Conservation (phyloP, 139 green algal species). For the Coelastrella sp. region DNA sequence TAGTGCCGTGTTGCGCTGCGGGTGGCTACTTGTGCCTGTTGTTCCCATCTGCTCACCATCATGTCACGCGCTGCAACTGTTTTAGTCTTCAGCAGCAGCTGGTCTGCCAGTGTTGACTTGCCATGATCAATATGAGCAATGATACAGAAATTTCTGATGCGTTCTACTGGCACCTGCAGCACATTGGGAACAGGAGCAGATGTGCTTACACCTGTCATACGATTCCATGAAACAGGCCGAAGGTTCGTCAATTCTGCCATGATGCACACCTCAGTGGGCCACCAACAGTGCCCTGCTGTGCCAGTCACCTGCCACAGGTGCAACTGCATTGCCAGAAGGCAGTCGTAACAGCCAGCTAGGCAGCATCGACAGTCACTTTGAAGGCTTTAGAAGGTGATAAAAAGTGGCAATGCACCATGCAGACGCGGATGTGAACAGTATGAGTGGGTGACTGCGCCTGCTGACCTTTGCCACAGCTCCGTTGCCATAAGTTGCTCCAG, state of each 20-base stretch:
- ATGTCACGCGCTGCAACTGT: constrained; percentile 87
- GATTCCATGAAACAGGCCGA: background rate
- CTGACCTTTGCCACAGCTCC: constrained; percentile 50
- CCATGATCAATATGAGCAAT: constrained; percentile 93
- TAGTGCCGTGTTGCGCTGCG: background rate
- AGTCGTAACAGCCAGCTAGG: background rate
- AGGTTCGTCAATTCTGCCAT: too few species aligned
- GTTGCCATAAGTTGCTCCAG: constrained; percentile 39
- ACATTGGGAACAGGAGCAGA: background rate
- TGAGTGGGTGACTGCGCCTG: background rate
- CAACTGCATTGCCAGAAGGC: background rate
- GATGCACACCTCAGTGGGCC: too few species aligned
- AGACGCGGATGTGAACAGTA: too few species aligned
- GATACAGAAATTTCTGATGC: constrained; percentile 89
- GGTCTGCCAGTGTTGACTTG: constrained; percentile 87
- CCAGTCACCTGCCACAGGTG: too few species aligned
- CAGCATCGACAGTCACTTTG: background rate
- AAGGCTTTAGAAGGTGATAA: too few species aligned
- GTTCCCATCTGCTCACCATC: constrained; percentile 53
- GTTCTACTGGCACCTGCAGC: constrained; percentile 49
- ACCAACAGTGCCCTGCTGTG: too few species aligned
- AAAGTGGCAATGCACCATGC: background rate
- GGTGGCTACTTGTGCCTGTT: too few species aligned
- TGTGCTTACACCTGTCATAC: background rate
- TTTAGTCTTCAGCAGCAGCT: constrained; percentile 88